Base-by-base conservation (phyloP, 768 basidiomycete species). In the Leccinum barrowsii region DNA sequence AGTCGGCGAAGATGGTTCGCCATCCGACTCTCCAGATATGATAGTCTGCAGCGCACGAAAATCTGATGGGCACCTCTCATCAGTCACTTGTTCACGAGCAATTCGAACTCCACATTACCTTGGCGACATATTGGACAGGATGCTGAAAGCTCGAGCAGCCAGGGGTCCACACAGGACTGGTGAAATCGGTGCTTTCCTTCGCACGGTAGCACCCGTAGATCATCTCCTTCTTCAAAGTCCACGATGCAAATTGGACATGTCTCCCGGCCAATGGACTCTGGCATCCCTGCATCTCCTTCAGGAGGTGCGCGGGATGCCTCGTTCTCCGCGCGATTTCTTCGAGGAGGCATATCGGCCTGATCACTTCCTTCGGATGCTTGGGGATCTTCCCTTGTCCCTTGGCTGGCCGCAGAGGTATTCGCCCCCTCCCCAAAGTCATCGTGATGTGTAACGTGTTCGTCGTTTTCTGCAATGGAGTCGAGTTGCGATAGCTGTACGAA, bases 161-260 rank as follows among this genome's bases (percentile, higher is more conserved):
- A 96, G 34, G 89, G 92, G 73, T 96, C 94, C 56, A 96, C 94
- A 68, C 94, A 97, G 40, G 77, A 75, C 66, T 89, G 86, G 67
- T 98, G 95, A 77, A 96, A 98, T 58, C 83, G 80, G 69, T 98
- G 95, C 62, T 90, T 86, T 49, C 89, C 90, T 68, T 94, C 91
- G 73, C 95, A 98, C 1, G 94, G 95, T 50, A 98, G 74, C 42
- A 96, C 81, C 22, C 95, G 86, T 13, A 97, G 74, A 70, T 96
- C 92, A 66, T 98, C 95, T 1, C 94, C 95, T 60, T 91, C 89
- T 70, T 94, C 90, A 66, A 98, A 98, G 65, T 96, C 94, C 48
- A 92, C 80, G 59, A 98, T 88, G 72, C 95, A 98, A 60, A 98
- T 98, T 5, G 95, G 94, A 75, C 95, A 98, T 12, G 88, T 92